Evolutionary conservation across 257 asterid species (phyloP).

Genomic region (Solanum etuberosum): DNA sequence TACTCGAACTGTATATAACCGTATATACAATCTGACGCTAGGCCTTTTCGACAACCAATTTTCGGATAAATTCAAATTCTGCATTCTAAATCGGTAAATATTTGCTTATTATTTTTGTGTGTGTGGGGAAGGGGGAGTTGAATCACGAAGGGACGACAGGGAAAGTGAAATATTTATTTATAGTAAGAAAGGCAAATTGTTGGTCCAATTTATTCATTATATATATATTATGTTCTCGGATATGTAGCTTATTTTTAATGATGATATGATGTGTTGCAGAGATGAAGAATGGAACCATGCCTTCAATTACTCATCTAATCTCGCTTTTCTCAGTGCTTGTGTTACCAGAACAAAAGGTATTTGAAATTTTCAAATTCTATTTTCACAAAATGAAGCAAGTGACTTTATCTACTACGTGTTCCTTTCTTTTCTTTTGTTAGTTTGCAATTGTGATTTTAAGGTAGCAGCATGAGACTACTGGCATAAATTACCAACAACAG

Average conservation of each 20-base stretch:
- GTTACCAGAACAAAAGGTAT: constrained; percentile 6
- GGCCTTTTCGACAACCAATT: background rate
- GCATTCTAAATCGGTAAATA: background rate
- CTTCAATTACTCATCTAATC: background rate
- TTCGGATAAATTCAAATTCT: background rate
- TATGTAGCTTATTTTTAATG: background rate
- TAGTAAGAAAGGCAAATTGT: background rate
- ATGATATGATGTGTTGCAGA: background rate
- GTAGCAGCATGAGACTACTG: background rate
- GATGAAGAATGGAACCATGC: constrained; percentile 9
- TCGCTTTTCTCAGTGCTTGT: constrained; percentile 4
- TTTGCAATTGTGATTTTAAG: background rate
- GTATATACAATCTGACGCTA: constrained; percentile 1
- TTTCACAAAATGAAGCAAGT: background rate
- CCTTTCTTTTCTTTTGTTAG: background rate
- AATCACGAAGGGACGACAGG: background rate
- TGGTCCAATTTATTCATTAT: background rate
- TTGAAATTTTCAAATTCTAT: background rate
- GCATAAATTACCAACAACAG: background rate
- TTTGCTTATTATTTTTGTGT: background rate
- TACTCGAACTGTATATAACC: background rate
- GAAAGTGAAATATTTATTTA: background rate
- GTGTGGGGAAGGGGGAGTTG: background rate
- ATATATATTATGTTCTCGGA: background rate
- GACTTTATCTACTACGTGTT: background rate